Conservation (phyloP, 352 stramenopile genomes). For the Phytopythium chamaehyphon region DNA sequence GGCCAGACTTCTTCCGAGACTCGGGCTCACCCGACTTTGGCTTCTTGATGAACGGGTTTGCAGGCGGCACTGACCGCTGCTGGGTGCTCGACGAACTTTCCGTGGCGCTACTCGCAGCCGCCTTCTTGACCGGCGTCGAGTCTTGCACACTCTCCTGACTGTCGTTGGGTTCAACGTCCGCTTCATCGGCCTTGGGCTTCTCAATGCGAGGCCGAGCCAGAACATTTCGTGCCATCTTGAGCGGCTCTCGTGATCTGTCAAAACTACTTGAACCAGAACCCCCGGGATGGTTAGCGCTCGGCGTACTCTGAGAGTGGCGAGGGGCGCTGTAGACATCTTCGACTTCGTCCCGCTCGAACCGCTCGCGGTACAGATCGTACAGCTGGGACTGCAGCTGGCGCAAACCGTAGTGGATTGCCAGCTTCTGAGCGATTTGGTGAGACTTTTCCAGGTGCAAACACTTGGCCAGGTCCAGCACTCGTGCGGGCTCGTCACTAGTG, state of each 20-base stretch:
- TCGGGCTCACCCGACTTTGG: constrained; percentile 7
- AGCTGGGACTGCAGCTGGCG: constrained; percentile 69
- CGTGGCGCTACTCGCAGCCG: not conserved
- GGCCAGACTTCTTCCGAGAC: constrained; percentile 35
- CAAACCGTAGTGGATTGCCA: constrained; percentile 75
- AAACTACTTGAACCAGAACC: not conserved
- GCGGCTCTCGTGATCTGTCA: constrained; percentile 14
- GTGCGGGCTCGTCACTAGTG: constrained; percentile 55
- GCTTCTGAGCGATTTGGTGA: constrained; percentile 78
- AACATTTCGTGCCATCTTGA: constrained; percentile 29
- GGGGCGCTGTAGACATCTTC: not conserved
- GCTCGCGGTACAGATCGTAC: constrained; percentile 64
- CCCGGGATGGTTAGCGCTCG: not conserved
- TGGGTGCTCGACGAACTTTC: not conserved
- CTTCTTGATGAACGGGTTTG: constrained; percentile 77
- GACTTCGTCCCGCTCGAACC: constrained; percentile 35
- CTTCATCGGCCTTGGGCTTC: constrained; percentile 1
- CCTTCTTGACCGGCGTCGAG: not conserved
- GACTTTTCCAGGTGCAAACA: constrained; percentile 82
- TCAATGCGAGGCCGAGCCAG: constrained; percentile 20
- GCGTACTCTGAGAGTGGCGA: not conserved
- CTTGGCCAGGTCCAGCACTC: constrained; percentile 74
- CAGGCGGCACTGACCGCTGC: constrained; percentile 50
- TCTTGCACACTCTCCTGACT: not conserved
- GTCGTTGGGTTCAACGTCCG: constrained; percentile 5